phyloP scores from a whole-genome alignment of 2,329 filamentous ascomycete species.

The Hirsutella minnesotensis region DNA sequence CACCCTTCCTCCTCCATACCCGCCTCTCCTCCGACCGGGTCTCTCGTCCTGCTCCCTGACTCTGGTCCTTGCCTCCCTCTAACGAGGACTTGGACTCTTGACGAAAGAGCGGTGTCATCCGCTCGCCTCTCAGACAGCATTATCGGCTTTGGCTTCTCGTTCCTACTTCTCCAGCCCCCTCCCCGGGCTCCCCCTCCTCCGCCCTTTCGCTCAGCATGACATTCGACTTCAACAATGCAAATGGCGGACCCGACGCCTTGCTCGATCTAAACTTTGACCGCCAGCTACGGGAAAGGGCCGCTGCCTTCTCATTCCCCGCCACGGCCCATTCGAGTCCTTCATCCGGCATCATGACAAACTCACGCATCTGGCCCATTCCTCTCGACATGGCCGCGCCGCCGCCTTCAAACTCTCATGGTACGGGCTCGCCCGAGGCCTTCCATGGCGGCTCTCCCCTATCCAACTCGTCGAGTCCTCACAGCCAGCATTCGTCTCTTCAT shows the following conservation, averaged over 20 bases:
- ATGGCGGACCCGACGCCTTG: conserved; percentile 44
- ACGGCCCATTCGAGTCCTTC: conserved; percentile 19
- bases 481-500: conserved; percentile 36
- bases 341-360: conserved; percentile 22
- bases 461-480: conserved; percentile 38
- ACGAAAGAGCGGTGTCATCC: conserved; percentile 2
- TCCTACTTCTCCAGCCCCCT: not conserved
- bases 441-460: conserved; percentile 37
- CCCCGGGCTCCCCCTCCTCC: not conserved
- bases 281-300: conserved; percentile 43
- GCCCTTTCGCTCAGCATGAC: conserved; percentile 34
- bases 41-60: not conserved
- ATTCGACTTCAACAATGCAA: conserved; percentile 45
- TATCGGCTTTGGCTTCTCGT: not conserved
- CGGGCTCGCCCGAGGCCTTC: conserved; percentile 37
- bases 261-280: conserved; percentile 50
- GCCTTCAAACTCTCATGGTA: conserved; percentile 27
- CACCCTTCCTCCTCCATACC: not conserved
- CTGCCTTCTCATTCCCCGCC: conserved; percentile 23
- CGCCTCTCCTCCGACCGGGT: not conserved
- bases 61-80: not conserved
- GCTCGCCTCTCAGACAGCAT: not conserved
- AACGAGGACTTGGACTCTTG: not conserved
- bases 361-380: conserved; percentile 36
- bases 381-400: conserved; percentile 37